These are phyloP conservation scores for Diutina siamensis DNA, from an alignment of 1,139 yeast genomes.

Conservation along the genomic window DNA sequence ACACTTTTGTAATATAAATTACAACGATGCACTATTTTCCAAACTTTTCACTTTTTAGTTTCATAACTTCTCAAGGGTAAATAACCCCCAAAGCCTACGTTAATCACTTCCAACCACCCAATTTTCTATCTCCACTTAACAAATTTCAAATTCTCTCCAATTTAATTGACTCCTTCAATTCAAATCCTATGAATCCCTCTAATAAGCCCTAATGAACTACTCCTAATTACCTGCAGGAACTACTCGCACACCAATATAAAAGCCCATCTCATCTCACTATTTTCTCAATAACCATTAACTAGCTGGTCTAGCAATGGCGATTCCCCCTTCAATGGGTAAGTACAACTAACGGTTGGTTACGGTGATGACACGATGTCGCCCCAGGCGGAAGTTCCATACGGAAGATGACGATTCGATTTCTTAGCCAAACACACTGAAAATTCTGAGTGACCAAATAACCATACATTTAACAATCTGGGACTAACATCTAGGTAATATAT, in stretches of 20 bases:
- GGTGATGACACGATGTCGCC: slow-evolving; percentile 6
- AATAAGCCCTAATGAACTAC: neutral
- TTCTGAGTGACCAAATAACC: slow-evolving; percentile 3
- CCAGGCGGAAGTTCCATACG: slow-evolving; percentile 6
- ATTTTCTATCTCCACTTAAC: no score
- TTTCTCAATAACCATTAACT: neutral
- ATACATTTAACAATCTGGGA: neutral
- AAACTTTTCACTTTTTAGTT: no score
- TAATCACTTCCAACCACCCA: no score
- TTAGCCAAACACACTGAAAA: slow-evolving; percentile 6
- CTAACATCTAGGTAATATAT: neutral
- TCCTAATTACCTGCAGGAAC: neutral
- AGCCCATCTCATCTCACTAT: neutral
- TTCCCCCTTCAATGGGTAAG: neutral
- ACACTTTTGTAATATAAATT: no score
- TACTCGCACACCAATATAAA: neutral
- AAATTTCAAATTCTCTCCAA: no score
- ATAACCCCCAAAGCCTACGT: no score
- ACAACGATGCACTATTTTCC: no score
- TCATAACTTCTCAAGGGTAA: no score
- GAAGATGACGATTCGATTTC: slow-evolving; percentile 6
- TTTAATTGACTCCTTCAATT: no score
- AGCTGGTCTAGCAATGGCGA: neutral
- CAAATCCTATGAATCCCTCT: no score
- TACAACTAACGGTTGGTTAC: neutral